Conservation (phyloP, 306 rosid genomes). For the Ormosia semicastrata region DNA sequence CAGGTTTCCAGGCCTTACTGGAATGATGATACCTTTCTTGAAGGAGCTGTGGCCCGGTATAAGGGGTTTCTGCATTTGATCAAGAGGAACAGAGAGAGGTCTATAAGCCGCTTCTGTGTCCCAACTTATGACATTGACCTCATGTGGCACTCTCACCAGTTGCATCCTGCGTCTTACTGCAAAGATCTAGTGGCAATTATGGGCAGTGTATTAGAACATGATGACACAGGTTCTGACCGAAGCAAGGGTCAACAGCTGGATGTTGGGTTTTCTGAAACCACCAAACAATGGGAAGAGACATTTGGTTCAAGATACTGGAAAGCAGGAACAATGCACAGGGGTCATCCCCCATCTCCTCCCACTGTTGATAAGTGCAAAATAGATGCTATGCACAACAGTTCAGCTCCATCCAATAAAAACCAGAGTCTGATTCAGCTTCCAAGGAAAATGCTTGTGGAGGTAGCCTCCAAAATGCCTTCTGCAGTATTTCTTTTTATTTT, state of each 20-base stretch:
- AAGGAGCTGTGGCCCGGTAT: conserved; percentile 49
- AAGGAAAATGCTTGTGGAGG: conserved; percentile 40
- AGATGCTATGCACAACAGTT: background rate
- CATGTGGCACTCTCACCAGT: conserved; percentile 53
- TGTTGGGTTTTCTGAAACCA: conserved; percentile 42
- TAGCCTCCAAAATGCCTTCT: background rate
- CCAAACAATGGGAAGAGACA: conserved; percentile 50
- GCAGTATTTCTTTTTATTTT: background rate
- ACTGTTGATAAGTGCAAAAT: conserved; percentile 2
- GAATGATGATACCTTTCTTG: conserved; percentile 34
- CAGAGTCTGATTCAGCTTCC: conserved; percentile 36
- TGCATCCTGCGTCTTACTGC: conserved; percentile 45
- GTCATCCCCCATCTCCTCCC: conserved; percentile 38
- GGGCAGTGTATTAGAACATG: conserved; percentile 36
- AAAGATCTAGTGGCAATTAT: conserved; percentile 31
- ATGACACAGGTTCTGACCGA: conserved; percentile 43
- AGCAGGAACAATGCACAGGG: conserved; percentile 47
- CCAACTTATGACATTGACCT: conserved; percentile 54
- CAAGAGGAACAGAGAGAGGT: conserved; percentile 42
- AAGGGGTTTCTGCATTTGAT: conserved; percentile 51
- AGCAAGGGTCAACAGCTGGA: conserved; percentile 44
- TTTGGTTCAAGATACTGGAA: conserved; percentile 50
- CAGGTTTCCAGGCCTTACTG: conserved; percentile 40
- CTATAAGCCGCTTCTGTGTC: conserved; percentile 32
- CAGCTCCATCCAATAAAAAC: background rate